Evolutionary conservation across 495 filamentous ascomycete genomes (phyloP), one percentile per base, ranked within the genome.

Genomic region (Sphaerosporella brunnea): DNA sequence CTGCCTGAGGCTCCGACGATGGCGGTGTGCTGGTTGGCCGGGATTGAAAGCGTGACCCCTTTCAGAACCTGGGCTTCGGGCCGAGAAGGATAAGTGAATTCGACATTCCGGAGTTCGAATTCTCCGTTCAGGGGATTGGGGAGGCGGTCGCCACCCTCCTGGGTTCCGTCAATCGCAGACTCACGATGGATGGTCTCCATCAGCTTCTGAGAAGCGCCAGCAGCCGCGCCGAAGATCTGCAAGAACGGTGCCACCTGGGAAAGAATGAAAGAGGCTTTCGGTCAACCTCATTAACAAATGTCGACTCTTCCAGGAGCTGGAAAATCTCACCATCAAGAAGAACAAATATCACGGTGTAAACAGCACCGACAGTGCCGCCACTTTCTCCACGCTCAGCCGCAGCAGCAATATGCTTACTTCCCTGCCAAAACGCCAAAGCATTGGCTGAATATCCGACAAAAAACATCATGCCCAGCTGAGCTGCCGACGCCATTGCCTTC

Each of bases 1-100:
- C 72, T 75, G 18, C 80, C 79, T 11, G 78, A 80, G 9, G 76
- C 62, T 13, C 80, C 80, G 4, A 83, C 75, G 34, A 84, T 69
- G 1, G 77, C 79, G 1, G 79, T 78, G 28, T 69, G 65, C 50
- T 76, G 72, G 34, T 70, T 70, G 2, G 72, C 66, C 7, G 71
- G 68, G 11, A 82, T 67, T 0, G 56, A 62, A 4, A 80, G 57
- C 15, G 58, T 65, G 24, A 80, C 59, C 10, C 65, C 53, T 21
- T 71, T 53, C 7, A 75, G 55, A 10, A 78, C 70, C 2, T 60
- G 66, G 13, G 73, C 63, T n/a, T 74, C 69, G 0, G 73, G 72
- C 1, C 78, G 64, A 1, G 75, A 69, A 15, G 75, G 73, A 55
- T 80, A 82, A 0, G 59, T 63, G 56, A 80, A 79, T 1, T 67